Evolutionary conservation across 768 basidiomycete species (phyloP), one percentile per base, ranked within the genome.

Genomic region (Kwoniella botswanensis): DNA sequence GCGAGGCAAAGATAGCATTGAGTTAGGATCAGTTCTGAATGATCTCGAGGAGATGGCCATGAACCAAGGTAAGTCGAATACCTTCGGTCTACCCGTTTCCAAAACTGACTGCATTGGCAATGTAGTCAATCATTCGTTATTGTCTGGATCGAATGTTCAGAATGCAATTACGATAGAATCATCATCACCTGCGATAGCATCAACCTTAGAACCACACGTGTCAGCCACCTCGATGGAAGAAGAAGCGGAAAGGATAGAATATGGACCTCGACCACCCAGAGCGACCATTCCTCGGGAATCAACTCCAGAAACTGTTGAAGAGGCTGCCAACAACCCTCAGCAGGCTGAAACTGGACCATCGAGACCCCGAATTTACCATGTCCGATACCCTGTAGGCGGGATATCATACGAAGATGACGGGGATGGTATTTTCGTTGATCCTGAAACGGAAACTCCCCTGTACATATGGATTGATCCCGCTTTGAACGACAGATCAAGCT

Each of bases 391-490:
- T 11, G 42, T 21, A 2, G 71, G 73, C 5, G 73, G 74, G 7
- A 53, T 24, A 9, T 58, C 71, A 17, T 61, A 22, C 21, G 17
- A 63, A 15, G 46, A 35, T 2, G 70, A 65, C 22, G 70, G 70
- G 3, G 59, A 71, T 55, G 73, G 73, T 13, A 65, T 74, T 11
- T 74, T 71, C 41, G 24, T 55, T 4, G 61, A 71, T 42, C 63
- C 61, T 24, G 60, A 67, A 17, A 43, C 58, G 17, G 65, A 67
- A 15, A 70, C 68, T 1, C 41, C 29, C 4, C 41, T 76, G 15
- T 12, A 65, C 24, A 64, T 76, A 22, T 76, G 75, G 75, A 67
- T 76, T 22, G 75, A 76, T 54, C 54, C 68, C 4, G 22, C 52
- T 1, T 26, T 75, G 57, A 53, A 15, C 17, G 56, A 44, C 21